phyloP scores from a whole-genome alignment of 129 eudicot genomes.

The Chrysanthemum lavandulifolium region DNA sequence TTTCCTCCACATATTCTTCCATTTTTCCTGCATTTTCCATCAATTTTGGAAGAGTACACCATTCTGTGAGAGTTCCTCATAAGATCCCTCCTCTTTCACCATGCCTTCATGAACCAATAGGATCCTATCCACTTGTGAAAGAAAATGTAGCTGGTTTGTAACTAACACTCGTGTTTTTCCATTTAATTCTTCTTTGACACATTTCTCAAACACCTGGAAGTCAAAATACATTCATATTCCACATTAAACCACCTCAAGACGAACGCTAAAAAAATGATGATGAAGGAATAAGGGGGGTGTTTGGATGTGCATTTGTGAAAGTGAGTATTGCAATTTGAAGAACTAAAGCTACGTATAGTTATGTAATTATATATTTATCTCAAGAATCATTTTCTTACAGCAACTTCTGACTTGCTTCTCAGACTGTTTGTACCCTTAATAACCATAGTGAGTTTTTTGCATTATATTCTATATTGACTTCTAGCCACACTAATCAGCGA shows the following conservation, averaged over 20 bases:
- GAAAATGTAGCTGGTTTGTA: slow-evolving; percentile 96
- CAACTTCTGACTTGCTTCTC: background rate
- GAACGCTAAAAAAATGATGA: background rate
- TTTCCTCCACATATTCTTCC: slow-evolving; percentile 75
- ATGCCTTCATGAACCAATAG: slow-evolving; percentile 80
- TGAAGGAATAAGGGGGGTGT: background rate
- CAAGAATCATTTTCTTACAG: background rate
- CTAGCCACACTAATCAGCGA: too few species aligned
- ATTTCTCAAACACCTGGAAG: slow-evolving; percentile 78
- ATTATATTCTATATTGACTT: too few species aligned
- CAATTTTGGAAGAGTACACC: slow-evolving; percentile 70
- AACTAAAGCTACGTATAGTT: slow-evolving; percentile 9
- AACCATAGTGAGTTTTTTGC: background rate
- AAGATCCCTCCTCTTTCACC: slow-evolving; percentile 92
- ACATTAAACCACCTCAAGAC: background rate
- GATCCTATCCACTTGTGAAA: slow-evolving; percentile 88
- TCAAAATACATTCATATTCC: background rate
- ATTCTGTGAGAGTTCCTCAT: slow-evolving; percentile 72
- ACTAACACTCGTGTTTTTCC: slow-evolving; percentile 93
- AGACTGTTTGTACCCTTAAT: background rate
- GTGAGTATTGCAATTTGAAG: background rate
- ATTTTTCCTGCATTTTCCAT: slow-evolving; percentile 99
- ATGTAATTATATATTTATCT: background rate
- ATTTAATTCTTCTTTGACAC: slow-evolving; percentile 72
- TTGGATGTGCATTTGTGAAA: background rate